Percentiles rank a stretch among this genome's conserved stretches.
These are phyloP conservation scores for Saccharomycopsis schoenii DNA, from an alignment of 805 yeast genomes.

Conservation along the genomic window DNA sequence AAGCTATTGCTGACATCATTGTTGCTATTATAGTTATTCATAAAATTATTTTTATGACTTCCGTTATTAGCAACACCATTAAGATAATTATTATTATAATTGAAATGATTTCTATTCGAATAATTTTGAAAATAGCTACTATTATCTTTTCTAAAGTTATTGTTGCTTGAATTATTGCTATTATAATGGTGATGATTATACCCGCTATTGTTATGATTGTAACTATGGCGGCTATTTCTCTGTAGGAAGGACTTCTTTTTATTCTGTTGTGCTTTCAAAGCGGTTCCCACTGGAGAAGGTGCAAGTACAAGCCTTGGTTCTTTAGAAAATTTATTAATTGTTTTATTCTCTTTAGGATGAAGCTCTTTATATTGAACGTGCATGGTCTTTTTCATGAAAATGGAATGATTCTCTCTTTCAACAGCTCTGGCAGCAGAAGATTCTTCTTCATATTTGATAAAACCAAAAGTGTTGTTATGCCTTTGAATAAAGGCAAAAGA, in stretches of 20 bases:
- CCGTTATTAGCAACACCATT: neutral
- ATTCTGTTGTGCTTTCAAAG: neutral
- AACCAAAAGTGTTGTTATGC: slow-evolving; percentile 54
- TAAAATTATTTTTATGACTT: neutral
- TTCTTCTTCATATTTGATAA: slow-evolving; percentile 54
- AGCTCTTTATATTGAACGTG: slow-evolving; percentile 78
- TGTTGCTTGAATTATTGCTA: neutral
- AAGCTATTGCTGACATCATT: neutral
- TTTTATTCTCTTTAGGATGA: slow-evolving; percentile 28
- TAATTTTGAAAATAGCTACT: neutral
- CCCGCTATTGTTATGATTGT: neutral
- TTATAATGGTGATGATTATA: neutral
- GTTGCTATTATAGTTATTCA: neutral
- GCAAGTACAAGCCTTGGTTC: slow-evolving; percentile 10
- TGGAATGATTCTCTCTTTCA: slow-evolving; percentile 74
- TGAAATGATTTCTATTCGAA: neutral
- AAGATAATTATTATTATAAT: neutral
- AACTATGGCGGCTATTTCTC: neutral
- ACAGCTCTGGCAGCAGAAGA: slow-evolving; percentile 80
- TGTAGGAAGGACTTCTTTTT: neutral
- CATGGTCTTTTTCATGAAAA: slow-evolving; percentile 62
- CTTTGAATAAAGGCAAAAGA: slow-evolving; percentile 47
- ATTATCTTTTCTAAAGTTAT: neutral
- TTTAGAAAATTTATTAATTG: slow-evolving; percentile 4
- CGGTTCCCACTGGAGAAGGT: slow-evolving; percentile 9